These are phyloP conservation scores for Metschnikowia peoriensis DNA, from an alignment of 805 yeast genomes.

Conservation along the genomic window DNA sequence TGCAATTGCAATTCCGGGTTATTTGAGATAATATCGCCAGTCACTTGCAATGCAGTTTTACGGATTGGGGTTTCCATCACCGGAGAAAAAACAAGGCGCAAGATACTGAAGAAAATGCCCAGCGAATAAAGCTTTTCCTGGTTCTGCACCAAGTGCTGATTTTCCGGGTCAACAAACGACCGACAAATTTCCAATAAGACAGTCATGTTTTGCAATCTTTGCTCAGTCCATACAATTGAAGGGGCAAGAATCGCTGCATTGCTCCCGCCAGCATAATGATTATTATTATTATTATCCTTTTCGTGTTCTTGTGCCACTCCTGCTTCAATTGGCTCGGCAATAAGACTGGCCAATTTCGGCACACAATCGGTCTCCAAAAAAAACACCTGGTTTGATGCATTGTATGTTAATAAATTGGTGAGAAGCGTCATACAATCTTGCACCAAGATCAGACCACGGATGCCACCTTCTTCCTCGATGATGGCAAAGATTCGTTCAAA, in stretches of 20 bases:
- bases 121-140: constrained; percentile 61
- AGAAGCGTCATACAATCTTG: constrained; percentile 83
- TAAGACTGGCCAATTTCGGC: constrained; percentile 57
- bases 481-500: constrained; percentile 81
- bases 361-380: constrained; percentile 85
- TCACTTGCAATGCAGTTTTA: constrained; percentile 64
- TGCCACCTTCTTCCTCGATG: constrained; percentile 83
- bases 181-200: constrained; percentile 71
- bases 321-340: constrained; percentile 58
- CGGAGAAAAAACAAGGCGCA: constrained; percentile 69
- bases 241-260: constrained; percentile 20
- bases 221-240: constrained; percentile 73
- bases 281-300: too few relatives aligned
- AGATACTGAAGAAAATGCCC: constrained; percentile 61
- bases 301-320: constrained; percentile 10
- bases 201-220: constrained; percentile 62
- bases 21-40: constrained; percentile 71
- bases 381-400: constrained; percentile 84
- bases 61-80: constrained; percentile 65
- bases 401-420: constrained; percentile 70
- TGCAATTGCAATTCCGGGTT: constrained; percentile 66
- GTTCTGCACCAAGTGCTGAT: constrained; percentile 56
- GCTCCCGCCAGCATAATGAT: constrained; percentile 20
- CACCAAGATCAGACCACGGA: constrained; percentile 84
- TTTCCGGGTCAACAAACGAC: constrained; percentile 68